Evolutionary conservation across 1,284 basidiomycete species (phyloP), one percentile per base, ranked within the genome.

Genomic region (Anthracocystis setariae): DNA sequence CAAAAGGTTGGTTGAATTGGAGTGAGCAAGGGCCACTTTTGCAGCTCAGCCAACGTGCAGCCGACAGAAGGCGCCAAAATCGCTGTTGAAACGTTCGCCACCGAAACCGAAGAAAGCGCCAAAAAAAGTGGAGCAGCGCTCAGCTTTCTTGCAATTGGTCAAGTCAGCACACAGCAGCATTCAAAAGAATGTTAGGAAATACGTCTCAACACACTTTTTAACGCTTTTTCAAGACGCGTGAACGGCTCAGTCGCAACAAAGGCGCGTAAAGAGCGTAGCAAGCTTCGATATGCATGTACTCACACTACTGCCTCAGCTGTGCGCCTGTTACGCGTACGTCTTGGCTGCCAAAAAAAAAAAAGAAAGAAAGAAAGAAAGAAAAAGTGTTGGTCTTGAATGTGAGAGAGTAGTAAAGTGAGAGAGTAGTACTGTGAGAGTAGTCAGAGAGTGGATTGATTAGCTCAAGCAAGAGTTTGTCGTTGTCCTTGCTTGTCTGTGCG

Each of bases 351-450:
- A n/a, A n/a, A n/a, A n/a, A n/a, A n/a, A n/a, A n/a, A n/a, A n/a
- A n/a, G n/a, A n/a, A n/a, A n/a, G n/a, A n/a, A n/a, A n/a, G n/a
- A n/a, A n/a, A n/a, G n/a, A n/a, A n/a, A 27, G 21, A 21, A 38
- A 46, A 55, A 55, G 60, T 62, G 60, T 62, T 62, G 60, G 60
- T 62, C 60, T 62, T n/a, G n/a, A n/a, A n/a, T n/a, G n/a, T n/a
- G n/a, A n/a, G n/a, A n/a, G n/a, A n/a, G n/a, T n/a, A n/a, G n/a
- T n/a, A n/a, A n/a, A n/a, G n/a, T n/a, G n/a, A n/a, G n/a, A n/a
- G n/a, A n/a, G n/a, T n/a, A n/a, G n/a, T n/a, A n/a, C n/a, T n/a
- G n/a, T n/a, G n/a, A n/a, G n/a, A n/a, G n/a, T n/a, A n/a, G n/a
- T n/a, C n/a, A n/a, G n/a, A n/a, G n/a, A n/a, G n/a, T n/a, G n/a